Conservation (phyloP, 306 rosid genomes). For the Begonia loranthoides region DNA sequence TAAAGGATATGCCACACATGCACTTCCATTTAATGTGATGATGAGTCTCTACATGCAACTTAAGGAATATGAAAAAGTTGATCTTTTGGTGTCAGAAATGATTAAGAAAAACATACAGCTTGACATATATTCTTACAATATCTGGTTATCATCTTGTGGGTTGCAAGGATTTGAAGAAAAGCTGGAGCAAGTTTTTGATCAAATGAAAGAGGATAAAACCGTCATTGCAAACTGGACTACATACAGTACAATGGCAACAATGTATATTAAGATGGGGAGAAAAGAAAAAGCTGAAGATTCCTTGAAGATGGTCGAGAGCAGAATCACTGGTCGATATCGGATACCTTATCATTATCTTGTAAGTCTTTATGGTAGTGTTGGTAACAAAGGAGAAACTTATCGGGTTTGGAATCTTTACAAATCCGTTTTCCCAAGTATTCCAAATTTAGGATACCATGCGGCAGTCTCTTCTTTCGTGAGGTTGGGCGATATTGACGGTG, state of each 20-base stretch:
- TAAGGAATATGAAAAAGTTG: conserved; percentile 66
- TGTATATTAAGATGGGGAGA: conserved; percentile 71
- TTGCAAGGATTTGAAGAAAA: conserved; percentile 52
- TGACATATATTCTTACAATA: conserved; percentile 82
- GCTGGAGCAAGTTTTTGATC: conserved; percentile 76
- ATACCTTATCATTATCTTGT: conserved; percentile 83
- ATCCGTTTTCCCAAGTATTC: conserved; percentile 50
- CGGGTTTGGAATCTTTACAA: conserved; percentile 79
- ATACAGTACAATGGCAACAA: conserved; percentile 83
- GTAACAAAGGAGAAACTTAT: conserved; percentile 64
- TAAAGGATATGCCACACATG: conserved; percentile 46
- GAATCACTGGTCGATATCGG: conserved; percentile 73
- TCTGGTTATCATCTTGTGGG: conserved; percentile 87
- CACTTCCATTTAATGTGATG: conserved; percentile 88
- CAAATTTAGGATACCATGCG: conserved; percentile 91
- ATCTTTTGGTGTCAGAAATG: conserved; percentile 65
- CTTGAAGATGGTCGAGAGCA: conserved; percentile 56
- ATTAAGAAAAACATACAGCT: conserved; percentile 37
- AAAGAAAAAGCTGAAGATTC: conserved; percentile 70
- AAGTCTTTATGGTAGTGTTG: conserved; percentile 64
- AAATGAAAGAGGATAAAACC: conserved; percentile 50
- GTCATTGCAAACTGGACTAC: conserved; percentile 83
- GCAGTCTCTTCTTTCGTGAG: conserved; percentile 59
- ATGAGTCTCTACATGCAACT: conserved; percentile 92
- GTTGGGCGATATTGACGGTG: conserved; percentile 62